phyloP scores from a whole-genome alignment of 306 rosid species.

The Mimosa bimucronata region DNA sequence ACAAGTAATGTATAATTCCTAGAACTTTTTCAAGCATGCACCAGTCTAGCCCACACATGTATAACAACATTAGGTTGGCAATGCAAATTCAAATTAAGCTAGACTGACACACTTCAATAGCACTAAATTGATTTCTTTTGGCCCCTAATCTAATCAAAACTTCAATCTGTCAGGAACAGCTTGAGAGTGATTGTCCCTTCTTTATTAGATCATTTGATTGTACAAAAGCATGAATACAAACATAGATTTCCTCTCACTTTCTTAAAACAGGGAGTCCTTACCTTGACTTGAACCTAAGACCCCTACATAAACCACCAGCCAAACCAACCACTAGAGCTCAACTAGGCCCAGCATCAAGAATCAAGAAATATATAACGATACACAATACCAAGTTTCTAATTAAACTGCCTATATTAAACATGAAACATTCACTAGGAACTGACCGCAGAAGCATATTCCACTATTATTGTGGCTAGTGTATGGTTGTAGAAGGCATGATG shows the following conservation, averaged over 20 bases:
- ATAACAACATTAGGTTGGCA: conserved; percentile 16
- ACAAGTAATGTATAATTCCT: conserved; percentile 19
- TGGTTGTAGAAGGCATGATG: conserved; percentile 56
- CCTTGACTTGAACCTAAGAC: not conserved
- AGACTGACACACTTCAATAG: not conserved
- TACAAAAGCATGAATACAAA: conserved; percentile 10
- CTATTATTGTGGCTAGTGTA: conserved; percentile 72
- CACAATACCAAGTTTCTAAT: not conserved
- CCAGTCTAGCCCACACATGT: not conserved
- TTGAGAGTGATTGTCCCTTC: conserved; percentile 24
- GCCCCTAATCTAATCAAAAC: conserved; percentile 15
- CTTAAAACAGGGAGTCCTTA: not conserved
- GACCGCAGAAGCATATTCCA: conserved; percentile 90
- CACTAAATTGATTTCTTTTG: conserved; percentile 26
- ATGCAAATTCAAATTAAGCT: conserved; percentile 22
- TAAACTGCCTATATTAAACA: conserved; percentile 16
- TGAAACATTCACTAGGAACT: conserved; percentile 38
- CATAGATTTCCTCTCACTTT: not conserved
- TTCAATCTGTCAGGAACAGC: conserved; percentile 28
- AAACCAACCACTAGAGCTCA: not conserved
- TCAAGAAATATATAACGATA: not conserved
- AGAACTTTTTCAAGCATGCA: not conserved
- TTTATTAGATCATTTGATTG: conserved; percentile 30
- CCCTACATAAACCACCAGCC: not conserved
- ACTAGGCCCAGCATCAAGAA: conserved; percentile 11